Percentiles rank a stretch among this genome's conserved stretches.
These are phyloP conservation scores for Trichoderma asperelloides DNA, from an alignment of 495 filamentous ascomycete genomes.

Conservation along the genomic window DNA sequence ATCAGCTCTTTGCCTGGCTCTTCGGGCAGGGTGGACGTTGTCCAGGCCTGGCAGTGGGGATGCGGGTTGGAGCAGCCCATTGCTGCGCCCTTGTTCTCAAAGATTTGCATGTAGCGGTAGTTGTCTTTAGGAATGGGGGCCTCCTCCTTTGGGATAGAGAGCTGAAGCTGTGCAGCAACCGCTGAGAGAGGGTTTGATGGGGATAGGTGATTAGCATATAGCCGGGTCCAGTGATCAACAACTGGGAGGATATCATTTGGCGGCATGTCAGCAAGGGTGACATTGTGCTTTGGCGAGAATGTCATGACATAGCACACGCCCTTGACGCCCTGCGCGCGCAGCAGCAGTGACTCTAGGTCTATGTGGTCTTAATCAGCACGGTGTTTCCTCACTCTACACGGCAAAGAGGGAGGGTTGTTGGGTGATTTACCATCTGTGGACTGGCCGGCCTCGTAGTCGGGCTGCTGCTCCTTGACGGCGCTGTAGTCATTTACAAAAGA, in stretches of 20 bases:
- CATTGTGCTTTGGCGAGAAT: constrained; percentile 81
- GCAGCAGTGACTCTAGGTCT: constrained; percentile 70
- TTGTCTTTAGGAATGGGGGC: constrained; percentile 52
- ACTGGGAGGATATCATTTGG: constrained; percentile 62
- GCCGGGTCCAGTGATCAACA: constrained; percentile 76
- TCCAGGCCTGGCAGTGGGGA: constrained; percentile 95
- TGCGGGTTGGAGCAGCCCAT: constrained; percentile 99
- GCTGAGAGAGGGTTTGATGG: constrained; percentile 54
- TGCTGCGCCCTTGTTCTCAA: constrained; percentile 95
- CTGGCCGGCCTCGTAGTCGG: constrained; percentile 30
- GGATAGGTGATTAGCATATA: constrained; percentile 76
- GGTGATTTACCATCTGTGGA: constrained; percentile 21
- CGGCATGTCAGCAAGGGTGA: constrained; percentile 81
- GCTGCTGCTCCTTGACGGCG: constrained; percentile 90
- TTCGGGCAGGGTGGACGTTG: constrained; percentile 78
- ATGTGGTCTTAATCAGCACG: not conserved
- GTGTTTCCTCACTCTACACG: not conserved
- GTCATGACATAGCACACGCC: constrained; percentile 97
- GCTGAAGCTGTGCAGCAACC: constrained; percentile 26
- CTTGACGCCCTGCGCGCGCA: constrained; percentile 76
- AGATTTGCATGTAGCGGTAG: constrained; percentile 97
- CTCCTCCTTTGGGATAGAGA: not conserved
- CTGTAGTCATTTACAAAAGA: constrained; percentile 98
- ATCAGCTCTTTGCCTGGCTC: constrained; percentile 72
- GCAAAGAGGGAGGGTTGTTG: not conserved